Evolutionary conservation across 495 filamentous ascomycete species (phyloP), one percentile per base, ranked within the genome.

Genomic region (Neurospora tetraspora): DNA sequence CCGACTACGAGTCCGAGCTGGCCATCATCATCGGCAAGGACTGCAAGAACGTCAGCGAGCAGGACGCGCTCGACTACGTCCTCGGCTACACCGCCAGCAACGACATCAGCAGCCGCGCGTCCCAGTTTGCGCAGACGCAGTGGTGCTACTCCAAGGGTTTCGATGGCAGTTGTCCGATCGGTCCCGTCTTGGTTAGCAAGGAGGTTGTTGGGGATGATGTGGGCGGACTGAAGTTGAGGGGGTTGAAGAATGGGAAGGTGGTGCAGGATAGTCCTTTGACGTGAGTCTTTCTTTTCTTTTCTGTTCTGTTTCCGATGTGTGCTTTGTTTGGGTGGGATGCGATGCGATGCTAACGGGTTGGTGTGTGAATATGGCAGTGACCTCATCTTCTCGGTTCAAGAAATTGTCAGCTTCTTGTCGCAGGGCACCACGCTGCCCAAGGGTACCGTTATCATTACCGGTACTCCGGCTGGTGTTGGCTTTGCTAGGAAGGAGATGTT

Each of bases 121-220:
- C 75, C 20, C 82, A 86, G 76, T 82, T 86, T 45, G 81, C 81
- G 4, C 84, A 86, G 77, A 80, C 80, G 39, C 83, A 86, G 78
- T 85, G 81, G 80, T 82, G 81, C 74, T 86, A 81, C 73, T 83
- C 80, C 73, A 87, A 86, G 74, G 83, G 83, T 0, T 85, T 86
- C 39, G 84, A 85, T 71, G 81, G 81, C 12, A 77, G 81, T 5
- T 86, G 81, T 71, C 84, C 84, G 8, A 79, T 86, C 39, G 88
- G 88, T 16, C 88, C 88, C 7, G 82, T 83, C 4, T 74, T 90
- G n/a, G 88, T 88, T 39, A 86, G 84, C 2, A 83, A 84, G 40
- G 79, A 82, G n/a, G 76, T 84, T 16, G 75, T 90, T 47, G 27
- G 53, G 23, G 82, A 86, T 68, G 82, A 86, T 68, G 80, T 81